phyloP scores from a whole-genome alignment of 208 protist species.

The Leishmania mexicana region DNA sequence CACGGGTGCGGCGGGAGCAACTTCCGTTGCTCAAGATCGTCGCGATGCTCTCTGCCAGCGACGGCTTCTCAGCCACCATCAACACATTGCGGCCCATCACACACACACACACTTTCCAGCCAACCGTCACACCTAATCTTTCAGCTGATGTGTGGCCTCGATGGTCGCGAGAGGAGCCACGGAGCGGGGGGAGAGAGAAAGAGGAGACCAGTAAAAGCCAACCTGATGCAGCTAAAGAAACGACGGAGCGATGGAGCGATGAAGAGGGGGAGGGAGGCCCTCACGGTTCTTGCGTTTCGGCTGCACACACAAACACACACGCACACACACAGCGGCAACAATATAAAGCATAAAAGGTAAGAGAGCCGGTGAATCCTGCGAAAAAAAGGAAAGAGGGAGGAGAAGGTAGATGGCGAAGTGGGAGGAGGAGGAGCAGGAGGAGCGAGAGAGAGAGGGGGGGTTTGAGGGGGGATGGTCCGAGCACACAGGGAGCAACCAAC shows the following conservation, averaged over 20 bases:
- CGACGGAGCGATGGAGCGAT: neutral
- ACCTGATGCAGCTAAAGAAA: neutral
- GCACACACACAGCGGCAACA: neutral
- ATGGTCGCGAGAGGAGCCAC: neutral
- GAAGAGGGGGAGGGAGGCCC: neutral
- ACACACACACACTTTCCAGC: neutral
- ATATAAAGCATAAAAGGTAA: neutral
- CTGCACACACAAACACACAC: neutral
- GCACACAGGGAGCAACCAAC: neutral
- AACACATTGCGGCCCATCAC: constrained; percentile 71
- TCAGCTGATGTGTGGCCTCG: neutral
- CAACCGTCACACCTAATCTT: neutral
- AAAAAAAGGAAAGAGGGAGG: neutral
- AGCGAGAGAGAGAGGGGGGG: neutral
- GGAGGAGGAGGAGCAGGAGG: neutral
- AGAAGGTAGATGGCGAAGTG: neutral
- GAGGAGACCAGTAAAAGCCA: neutral
- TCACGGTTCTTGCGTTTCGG: neutral
- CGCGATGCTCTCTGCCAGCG: constrained; percentile 91
- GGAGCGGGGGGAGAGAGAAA: neutral
- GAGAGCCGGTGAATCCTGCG: neutral
- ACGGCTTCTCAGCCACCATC: constrained; percentile 96
- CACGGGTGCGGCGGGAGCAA: constrained; percentile 61
- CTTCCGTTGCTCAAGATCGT: constrained; percentile 84
- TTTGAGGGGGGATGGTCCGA: neutral